Evolutionary conservation across 1,139 yeast genomes (phyloP).

Genomic region (Pichia sp.): DNA sequence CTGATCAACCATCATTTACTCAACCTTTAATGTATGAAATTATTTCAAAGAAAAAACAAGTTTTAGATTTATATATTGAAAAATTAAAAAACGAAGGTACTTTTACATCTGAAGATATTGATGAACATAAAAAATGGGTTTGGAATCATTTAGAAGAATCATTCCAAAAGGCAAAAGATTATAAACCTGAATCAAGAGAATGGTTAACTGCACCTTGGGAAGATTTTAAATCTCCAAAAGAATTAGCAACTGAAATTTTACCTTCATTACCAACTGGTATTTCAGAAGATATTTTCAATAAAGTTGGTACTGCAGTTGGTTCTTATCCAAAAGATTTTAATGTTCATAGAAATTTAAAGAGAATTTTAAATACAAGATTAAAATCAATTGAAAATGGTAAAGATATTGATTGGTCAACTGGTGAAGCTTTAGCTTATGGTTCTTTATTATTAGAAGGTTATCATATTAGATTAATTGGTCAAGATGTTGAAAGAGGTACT

Average conservation of each 20-base stretch:
- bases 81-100: conserved; percentile 80
- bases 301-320: conserved; percentile 72
- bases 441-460: conserved; percentile 87
- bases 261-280: conserved; percentile 97
- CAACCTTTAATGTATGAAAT: conserved; percentile 95
- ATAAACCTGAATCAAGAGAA: conserved; percentile 87
- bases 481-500: conserved; percentile 99
- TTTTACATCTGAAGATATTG: conserved; percentile 82
- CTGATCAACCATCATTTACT: conserved; percentile 98
- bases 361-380: conserved; percentile 82
- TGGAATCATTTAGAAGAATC: conserved; percentile 93
- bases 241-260: conserved; percentile 88
- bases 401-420: conserved; percentile 98
- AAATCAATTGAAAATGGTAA: conserved; percentile 85
- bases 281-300: conserved; percentile 61
- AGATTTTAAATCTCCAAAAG: conserved; percentile 96
- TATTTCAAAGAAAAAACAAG: conserved; percentile 83
- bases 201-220: conserved; percentile 99
- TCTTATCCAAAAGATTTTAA: conserved; percentile 85
- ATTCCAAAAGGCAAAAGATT: conserved; percentile 79
- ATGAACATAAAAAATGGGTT: conserved; percentile 96
- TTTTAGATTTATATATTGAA: conserved; percentile 76
- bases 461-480: conserved; percentile 97
- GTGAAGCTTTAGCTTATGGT: conserved; percentile 98
- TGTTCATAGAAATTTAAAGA: conserved; percentile 91